These are phyloP conservation scores for Lachancea dasiensis DNA, from an alignment of 805 yeast species.

Conservation along the genomic window DNA sequence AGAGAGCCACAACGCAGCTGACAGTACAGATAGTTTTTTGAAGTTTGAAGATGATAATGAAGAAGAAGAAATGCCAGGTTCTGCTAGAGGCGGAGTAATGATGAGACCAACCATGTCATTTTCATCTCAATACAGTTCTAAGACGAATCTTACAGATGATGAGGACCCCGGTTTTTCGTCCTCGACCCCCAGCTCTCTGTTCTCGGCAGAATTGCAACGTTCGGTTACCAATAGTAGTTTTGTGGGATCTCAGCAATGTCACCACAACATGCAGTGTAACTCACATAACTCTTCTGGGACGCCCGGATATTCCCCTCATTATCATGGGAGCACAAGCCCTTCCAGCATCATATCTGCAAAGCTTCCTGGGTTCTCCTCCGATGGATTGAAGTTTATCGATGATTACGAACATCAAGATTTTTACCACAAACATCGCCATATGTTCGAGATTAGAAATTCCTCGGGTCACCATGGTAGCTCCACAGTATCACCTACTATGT, in stretches of 20 bases:
- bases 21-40: slow-evolving; percentile 16
- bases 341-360: slow-evolving; percentile 2
- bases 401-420: slow-evolving; percentile 21
- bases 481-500: slow-evolving; percentile 1
- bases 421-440: slow-evolving; percentile 15
- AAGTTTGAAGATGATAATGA: slow-evolving; percentile 27
- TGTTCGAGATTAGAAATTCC: slow-evolving; percentile 3
- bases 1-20: neutral
- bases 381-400: slow-evolving; percentile 18
- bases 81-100: slow-evolving; percentile 1
- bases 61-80: neutral
- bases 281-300: slow-evolving; percentile 1
- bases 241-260: slow-evolving; percentile 3
- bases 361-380: slow-evolving; percentile 2
- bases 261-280: neutral
- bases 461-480: neutral
- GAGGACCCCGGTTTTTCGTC: slow-evolving; percentile 22
- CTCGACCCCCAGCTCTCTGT: slow-evolving; percentile 24
- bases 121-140: slow-evolving; percentile 10
- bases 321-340: slow-evolving; percentile 7
- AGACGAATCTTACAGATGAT: slow-evolving; percentile 20
- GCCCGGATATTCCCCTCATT: slow-evolving; percentile 4
- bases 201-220: slow-evolving; percentile 19
- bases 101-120: slow-evolving; percentile 9
- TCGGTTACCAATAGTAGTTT: slow-evolving; percentile 10